These are phyloP conservation scores for Nicotiana paniculata DNA, from an alignment of 257 asterid species.

Conservation along the genomic window DNA sequence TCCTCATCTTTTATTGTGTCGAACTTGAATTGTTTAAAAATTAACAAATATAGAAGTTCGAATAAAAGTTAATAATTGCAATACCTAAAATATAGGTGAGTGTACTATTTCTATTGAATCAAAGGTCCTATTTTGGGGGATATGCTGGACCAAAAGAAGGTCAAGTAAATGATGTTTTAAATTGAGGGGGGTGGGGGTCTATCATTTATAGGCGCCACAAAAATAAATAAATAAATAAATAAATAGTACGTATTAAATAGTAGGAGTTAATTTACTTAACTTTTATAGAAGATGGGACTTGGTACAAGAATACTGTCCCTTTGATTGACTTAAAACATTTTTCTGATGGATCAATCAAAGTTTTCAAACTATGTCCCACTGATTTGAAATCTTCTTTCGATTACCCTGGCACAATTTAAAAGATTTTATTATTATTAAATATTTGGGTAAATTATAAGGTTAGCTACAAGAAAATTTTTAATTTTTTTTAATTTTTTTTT, in stretches of 20 bases:
- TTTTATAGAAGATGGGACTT: background rate
- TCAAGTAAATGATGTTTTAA: background rate
- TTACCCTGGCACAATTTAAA: background rate
- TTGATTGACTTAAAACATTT: background rate
- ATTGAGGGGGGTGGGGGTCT: background rate
- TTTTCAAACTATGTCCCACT: slow-evolving; percentile 3
- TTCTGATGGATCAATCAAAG: background rate
- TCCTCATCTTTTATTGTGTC: no score
- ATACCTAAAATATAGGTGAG: background rate
- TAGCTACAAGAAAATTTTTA: no score
- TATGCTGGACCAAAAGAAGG: background rate
- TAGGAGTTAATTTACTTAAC: background rate
- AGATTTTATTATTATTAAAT: background rate
- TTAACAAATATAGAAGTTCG: background rate
- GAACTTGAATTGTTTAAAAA: no score
- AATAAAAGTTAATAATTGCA: background rate
- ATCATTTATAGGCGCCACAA: background rate
- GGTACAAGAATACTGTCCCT: slow-evolving; percentile 1
- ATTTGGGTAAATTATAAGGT: background rate
- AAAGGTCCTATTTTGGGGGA: slow-evolving; percentile 10
- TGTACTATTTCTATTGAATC: background rate
- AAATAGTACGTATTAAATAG: background rate
- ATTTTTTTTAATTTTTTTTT: no score
- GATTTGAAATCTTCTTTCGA: background rate
- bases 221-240: background rate